Conservation (phyloP, 208 protist species). For the Endotrypanum monterogeii region DNA sequence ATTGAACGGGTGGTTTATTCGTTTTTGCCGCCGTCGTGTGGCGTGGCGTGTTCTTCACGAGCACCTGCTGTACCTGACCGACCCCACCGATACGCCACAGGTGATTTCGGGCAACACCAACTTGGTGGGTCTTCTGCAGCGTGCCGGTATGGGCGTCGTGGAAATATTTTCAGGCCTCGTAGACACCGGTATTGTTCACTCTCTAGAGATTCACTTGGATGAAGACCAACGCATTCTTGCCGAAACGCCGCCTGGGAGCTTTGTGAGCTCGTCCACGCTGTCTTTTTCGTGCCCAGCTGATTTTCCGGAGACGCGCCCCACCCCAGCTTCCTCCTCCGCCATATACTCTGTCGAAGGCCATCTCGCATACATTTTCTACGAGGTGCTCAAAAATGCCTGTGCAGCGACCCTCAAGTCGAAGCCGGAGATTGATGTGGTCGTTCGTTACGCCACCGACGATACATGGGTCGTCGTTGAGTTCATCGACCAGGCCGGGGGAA, state of each 20-base stretch:
- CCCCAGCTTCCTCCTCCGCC: not conserved
- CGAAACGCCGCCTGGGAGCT: slow-evolving; percentile 24
- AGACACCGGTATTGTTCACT: slow-evolving; percentile 28
- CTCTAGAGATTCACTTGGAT: slow-evolving; percentile 58
- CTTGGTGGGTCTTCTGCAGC: slow-evolving; percentile 52
- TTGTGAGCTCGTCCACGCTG: slow-evolving; percentile 54
- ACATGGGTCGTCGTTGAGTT: slow-evolving; percentile 78
- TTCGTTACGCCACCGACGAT: slow-evolving; percentile 58
- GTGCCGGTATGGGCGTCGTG: slow-evolving; percentile 57
- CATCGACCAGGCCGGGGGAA: slow-evolving; percentile 64
- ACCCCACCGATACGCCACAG: slow-evolving; percentile 33
- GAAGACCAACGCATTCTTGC: slow-evolving; percentile 53
- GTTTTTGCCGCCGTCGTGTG: slow-evolving; percentile 78
- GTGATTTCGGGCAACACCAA: slow-evolving; percentile 52
- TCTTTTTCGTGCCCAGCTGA: slow-evolving; percentile 23
- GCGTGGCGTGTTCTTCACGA: slow-evolving; percentile 88
- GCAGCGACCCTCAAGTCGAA: slow-evolving; percentile 41
- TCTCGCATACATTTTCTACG: slow-evolving; percentile 75
- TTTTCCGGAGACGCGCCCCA: not conserved
- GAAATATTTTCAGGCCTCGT: slow-evolving; percentile 57
- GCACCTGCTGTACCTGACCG: slow-evolving; percentile 70
- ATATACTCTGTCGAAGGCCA: slow-evolving; percentile 77
- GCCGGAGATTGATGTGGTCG: slow-evolving; percentile 36
- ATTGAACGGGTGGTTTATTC: slow-evolving; percentile 76
- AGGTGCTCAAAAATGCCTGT: slow-evolving; percentile 90